Percentiles rank a stretch among this genome's conserved stretches.
phyloP scores from a whole-genome alignment of 2,329 filamentous ascomycete genomes.

The Oidium heveae region DNA sequence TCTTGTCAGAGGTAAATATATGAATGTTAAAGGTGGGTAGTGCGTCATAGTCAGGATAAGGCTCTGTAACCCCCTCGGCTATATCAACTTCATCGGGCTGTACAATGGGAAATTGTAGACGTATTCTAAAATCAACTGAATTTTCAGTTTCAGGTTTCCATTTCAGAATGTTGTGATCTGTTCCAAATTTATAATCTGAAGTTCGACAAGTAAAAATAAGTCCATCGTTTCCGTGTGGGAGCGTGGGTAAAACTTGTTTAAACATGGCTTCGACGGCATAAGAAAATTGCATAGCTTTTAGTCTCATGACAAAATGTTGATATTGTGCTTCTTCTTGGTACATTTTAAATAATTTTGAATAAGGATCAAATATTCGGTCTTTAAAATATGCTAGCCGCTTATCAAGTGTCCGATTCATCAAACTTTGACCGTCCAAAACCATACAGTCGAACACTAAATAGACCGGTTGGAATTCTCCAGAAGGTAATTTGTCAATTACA shows the following conservation, averaged over 20 bases:
- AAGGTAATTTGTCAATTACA: conserved; percentile 52
- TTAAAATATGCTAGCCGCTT: conserved; percentile 76
- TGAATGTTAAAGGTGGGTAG: conserved; percentile 50
- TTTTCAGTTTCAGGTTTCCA: conserved; percentile 96
- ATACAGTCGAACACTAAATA: conserved; percentile 91
- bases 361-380: conserved; percentile 48
- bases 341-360: conserved; percentile 32
- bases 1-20: conserved; percentile 36
- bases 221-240: conserved; percentile 86
- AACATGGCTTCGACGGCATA: conserved; percentile 91
- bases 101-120: conserved; percentile 48
- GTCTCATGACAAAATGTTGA: conserved; percentile 58
- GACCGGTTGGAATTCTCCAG: conserved; percentile 43
- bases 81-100: conserved; percentile 43
- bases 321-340: conserved; percentile 44
- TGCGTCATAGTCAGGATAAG: conserved; percentile 55
- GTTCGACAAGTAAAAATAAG: conserved; percentile 91
- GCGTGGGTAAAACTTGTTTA: conserved; percentile 51
- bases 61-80: conserved; percentile 34
- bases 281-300: conserved; percentile 72
- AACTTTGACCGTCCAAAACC: conserved; percentile 47
- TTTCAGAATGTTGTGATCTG: conserved; percentile 81
- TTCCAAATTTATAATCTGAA: conserved; percentile 69
- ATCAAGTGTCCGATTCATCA: conserved; percentile 61
- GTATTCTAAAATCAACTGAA: conserved; percentile 73